Percentiles rank a stretch among this genome's conserved stretches.
These are phyloP conservation scores for Albophoma yamanashiensis DNA, from an alignment of 2,329 filamentous ascomycete genomes.

Conservation along the genomic window DNA sequence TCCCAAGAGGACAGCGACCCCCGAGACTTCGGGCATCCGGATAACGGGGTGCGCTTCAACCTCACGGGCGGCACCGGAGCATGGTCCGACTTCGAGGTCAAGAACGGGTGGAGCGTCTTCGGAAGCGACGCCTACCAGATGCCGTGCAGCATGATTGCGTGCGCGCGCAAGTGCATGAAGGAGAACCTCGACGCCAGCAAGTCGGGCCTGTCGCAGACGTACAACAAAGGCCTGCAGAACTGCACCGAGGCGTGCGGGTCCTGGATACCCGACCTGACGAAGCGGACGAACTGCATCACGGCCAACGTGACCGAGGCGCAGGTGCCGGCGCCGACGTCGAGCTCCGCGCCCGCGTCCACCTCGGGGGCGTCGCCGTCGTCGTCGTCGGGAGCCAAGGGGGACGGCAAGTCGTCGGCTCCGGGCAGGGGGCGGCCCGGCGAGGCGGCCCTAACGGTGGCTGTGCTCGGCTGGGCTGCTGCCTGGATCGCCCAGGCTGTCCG, in stretches of 20 bases:
- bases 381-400: neutral
- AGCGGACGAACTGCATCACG: neutral
- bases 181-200: neutral
- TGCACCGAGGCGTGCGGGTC: neutral
- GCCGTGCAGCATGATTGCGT: neutral
- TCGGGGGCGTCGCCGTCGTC: too few relatives aligned
- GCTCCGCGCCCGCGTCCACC: neutral
- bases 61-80: neutral
- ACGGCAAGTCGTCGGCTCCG: neutral
- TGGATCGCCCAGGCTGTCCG: neutral
- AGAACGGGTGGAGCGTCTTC: neutral
- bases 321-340: neutral
- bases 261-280: neutral
- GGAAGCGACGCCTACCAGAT: neutral
- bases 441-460: neutral
- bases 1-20: neutral
- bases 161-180: neutral
- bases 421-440: neutral
- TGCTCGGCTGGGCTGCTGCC: neutral
- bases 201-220: neutral
- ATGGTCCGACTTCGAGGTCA: neutral
- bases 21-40: neutral
- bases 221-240: neutral
- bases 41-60: neutral
- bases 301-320: neutral